Base-by-base conservation (phyloP, 805 yeast species). In the Cyberlindnera mycetangii region DNA sequence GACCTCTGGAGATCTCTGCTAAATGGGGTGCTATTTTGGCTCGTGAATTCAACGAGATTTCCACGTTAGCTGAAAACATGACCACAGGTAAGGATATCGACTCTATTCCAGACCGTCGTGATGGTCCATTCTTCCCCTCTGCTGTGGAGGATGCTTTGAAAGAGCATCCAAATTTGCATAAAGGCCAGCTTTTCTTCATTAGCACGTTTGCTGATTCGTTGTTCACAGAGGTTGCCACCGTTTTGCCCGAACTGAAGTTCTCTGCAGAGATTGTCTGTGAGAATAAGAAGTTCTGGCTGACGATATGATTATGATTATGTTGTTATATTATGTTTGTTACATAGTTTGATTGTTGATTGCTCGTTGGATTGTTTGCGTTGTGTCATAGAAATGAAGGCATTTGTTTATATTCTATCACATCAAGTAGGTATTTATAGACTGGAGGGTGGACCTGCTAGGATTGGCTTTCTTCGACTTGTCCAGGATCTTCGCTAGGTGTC, bases 21-120 rank as follows among this genome's bases (percentile, higher is more conserved):
- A 82, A 84, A 66, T 90, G 97, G 97, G 97, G 96, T 5, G 68
- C 78, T 49, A 78, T 83, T n/a, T 72, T 90, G 33, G 75, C 84
- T 1, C 69, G 85, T 50, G 97, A 90, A 64, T 87, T 89, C 54
- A 74, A 71, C 36, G 90, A 86, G 59, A 79, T 88, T 48, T 67
- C 73, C 5, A 62, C 59, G 28, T 68, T 89, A 27, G 83, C 82
- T 46, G 60, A 64, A 19, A 60, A 62, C 32, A 45, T 70, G 30
- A 34, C 48, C 7, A 32, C 38, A 7, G 49, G 50, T 16, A 45
- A 55, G 14, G 59, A 60, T 34, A 60, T 66, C 55, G 49, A 48
- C 20, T 25, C 48, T 3, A 32, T 52, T 1, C 34, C 30, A 6
- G 61, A 59, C 39, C 42, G 46, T 19, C 43, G 60, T 20, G 39